These are phyloP conservation scores for Setaria viridis DNA, from an alignment of 202 grass and related monocot genomes.

Conservation along the genomic window DNA sequence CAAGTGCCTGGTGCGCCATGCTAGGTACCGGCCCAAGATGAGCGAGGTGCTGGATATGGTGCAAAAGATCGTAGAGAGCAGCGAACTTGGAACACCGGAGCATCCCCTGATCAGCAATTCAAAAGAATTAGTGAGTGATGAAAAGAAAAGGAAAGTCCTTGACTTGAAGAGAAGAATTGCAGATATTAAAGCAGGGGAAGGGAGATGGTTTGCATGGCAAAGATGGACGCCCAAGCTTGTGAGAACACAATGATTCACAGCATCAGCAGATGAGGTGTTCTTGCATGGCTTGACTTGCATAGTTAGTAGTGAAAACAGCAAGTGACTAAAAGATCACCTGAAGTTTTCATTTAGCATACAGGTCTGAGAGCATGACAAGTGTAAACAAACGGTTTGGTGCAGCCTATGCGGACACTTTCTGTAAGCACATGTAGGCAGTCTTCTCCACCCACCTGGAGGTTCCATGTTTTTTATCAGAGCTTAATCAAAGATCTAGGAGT, in stretches of 20 bases:
- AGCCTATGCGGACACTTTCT: conserved; percentile 8
- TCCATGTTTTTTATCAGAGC: conserved; percentile 40
- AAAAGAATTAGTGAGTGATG: conserved; percentile 31
- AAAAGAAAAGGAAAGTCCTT: conserved; percentile 62
- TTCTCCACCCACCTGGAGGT: neutral
- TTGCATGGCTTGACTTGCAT: conserved; percentile 37
- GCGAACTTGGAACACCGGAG: conserved; percentile 59
- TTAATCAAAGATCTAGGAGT: conserved; percentile 30
- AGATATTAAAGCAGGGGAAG: conserved; percentile 65
- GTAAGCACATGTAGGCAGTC: neutral
- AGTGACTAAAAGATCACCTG: conserved; percentile 39
- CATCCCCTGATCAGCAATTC: conserved; percentile 50
- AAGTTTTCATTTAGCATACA: conserved; percentile 12
- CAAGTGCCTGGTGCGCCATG: conserved; percentile 73
- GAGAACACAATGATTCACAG: conserved; percentile 68
- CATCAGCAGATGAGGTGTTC: conserved; percentile 19
- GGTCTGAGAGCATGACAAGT: conserved; percentile 28
- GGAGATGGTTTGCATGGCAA: conserved; percentile 71
- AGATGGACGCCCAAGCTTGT: conserved; percentile 84
- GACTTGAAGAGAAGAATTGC: conserved; percentile 67
- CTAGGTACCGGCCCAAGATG: conserved; percentile 81
- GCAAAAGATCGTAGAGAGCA: conserved; percentile 71
- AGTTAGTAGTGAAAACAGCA: conserved; percentile 38
- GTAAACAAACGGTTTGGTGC: conserved; percentile 28
- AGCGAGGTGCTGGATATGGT: conserved; percentile 92